Evolutionary conservation across 78 protist genomes (phyloP), one percentile per base, ranked within the genome.

Genomic region (Diacronema lutheri): DNA sequence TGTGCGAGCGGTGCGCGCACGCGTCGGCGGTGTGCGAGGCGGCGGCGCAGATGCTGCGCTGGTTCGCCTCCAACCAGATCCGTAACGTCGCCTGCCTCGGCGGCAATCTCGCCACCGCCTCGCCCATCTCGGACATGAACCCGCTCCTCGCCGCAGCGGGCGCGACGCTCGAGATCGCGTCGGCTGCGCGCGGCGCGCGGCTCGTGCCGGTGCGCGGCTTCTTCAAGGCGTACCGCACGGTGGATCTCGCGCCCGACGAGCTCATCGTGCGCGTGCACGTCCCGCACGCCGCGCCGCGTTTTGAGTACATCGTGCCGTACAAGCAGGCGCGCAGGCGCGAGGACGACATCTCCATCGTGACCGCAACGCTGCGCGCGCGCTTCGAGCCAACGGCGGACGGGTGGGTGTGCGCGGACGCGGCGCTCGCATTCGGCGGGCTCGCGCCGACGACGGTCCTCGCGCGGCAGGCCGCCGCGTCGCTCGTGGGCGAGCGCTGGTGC

Each of bases 341-440:
- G 25, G 98, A 96, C 88, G 98, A 95, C 85, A 96, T 96, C 74
- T 95, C 96, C 40, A 94, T 96, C 46, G 96, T 94, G 23, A 90
- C 88, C 33, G 83, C 92, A 35, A 88, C 88, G 46, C 46, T 95
- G 79, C 87, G 95, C 85, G 92, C 91, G 25, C 31, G n/a, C 1
- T 66, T 94, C 23, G 69, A 20, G 58, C 60, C 57, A 19, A 3
- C 66, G 31, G 69, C 73, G 31, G 76, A 10, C 10, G 85, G 50
- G 21, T 7, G 25, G 21, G 20, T 2, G 61, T 35, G 21, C 26
- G 72, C 68, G 23, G 86, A 66, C 33, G 46, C 65, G 26, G 0
- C 40, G 31, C 33, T 88, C 60, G 83, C 87, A 41, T 91, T 25
- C 86, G 94, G 94, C 46, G 94, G 94, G n/a, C 33, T 91, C 77